Conservation (phyloP, 2,329 filamentous ascomycete species). For the Fusarium nanum region DNA sequence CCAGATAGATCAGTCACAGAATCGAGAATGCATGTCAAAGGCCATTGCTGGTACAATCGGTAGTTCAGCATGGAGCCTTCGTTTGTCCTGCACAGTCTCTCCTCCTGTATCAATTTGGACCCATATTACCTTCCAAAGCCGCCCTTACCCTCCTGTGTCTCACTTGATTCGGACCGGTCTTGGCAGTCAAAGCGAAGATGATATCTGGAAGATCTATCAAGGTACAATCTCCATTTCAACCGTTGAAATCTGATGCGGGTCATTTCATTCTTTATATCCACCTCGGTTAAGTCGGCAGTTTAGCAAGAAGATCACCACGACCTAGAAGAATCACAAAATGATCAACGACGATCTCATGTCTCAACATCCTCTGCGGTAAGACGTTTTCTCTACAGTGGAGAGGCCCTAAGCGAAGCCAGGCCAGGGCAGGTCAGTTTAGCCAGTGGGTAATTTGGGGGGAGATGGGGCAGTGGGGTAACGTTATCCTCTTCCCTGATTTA, state of each 20-base stretch:
- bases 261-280: not conserved
- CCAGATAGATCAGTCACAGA: not conserved
- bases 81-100: not conserved
- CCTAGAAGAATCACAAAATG: not conserved
- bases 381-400: not conserved
- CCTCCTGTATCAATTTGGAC: not conserved
- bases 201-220: not conserved
- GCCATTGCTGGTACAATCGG: not conserved
- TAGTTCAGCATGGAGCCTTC: not conserved
- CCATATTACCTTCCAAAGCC: not conserved
- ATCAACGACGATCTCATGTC: slow-evolving; percentile 1
- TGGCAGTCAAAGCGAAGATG: not conserved
- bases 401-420: not conserved
- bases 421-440: not conserved
- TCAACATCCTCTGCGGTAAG: not conserved
- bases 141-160: not conserved
- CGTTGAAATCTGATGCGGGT: not conserved
- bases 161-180: not conserved
- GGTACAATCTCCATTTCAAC: not conserved
- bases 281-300: not conserved
- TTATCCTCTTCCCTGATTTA: not conserved
- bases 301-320: not conserved
- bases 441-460: slow-evolving; percentile 3
- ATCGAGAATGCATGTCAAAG: not conserved
- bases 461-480: not conserved